A percentile compares a stretch with the other conserved stretches of the same genome.
Evolutionary conservation across 768 basidiomycete species (phyloP).

Genomic region (Kondoa malvinella): DNA sequence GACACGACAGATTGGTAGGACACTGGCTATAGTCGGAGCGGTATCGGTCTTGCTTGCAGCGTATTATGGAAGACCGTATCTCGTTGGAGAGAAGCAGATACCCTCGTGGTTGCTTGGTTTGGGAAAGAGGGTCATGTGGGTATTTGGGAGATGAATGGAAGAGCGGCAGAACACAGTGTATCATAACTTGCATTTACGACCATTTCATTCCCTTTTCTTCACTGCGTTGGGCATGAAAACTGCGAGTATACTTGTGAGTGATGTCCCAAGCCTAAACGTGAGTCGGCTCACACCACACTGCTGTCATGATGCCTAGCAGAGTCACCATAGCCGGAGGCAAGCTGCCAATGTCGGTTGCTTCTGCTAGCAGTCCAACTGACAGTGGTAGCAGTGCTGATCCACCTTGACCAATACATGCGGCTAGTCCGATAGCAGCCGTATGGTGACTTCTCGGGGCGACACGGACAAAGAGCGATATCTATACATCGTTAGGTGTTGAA

Average conservation of each 20-base stretch:
- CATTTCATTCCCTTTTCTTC: not conserved
- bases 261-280: not conserved
- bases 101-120: not conserved
- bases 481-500: not conserved
- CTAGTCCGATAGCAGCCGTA: not conserved
- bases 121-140: too few relatives aligned
- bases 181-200: too few relatives aligned
- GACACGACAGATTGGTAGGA: not conserved
- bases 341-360: not conserved
- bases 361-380: not conserved
- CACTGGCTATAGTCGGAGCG: not conserved
- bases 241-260: not conserved
- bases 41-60: not conserved
- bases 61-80: not conserved
- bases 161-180: too few relatives aligned
- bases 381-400: not conserved
- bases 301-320: too few relatives aligned
- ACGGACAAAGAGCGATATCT: not conserved
- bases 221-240: not conserved
- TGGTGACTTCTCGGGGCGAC: not conserved
- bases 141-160: too few relatives aligned
- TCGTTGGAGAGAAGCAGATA: not conserved
- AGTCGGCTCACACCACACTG: not conserved
- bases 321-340: too few relatives aligned
- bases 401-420: not conserved